Conservation (phyloP, 164 flowering plant species). For the Sedum album region DNA sequence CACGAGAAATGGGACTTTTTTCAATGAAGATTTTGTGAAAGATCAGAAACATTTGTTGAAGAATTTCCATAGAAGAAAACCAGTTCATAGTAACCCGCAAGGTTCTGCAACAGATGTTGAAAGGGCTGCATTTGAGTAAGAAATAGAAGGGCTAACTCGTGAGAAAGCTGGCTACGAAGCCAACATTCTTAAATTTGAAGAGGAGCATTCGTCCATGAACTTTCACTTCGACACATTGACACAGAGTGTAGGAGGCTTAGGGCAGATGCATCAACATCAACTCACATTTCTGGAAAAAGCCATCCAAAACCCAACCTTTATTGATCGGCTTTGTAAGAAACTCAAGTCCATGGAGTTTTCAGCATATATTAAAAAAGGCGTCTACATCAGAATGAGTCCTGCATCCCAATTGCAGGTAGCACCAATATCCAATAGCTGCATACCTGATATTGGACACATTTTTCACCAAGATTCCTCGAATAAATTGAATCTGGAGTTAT, state of each 20-base stretch:
- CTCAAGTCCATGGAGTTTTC: conserved; percentile 59
- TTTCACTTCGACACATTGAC: conserved; percentile 51
- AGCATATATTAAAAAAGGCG: conserved; percentile 72
- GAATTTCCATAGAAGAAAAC: conserved; percentile 82
- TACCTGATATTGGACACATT: conserved; percentile 39
- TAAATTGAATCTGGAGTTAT: conserved; percentile 68
- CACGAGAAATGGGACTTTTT: conserved; percentile 95
- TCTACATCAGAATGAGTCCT: conserved; percentile 37
- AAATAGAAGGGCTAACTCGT: conserved; percentile 62
- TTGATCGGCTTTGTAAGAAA: conserved; percentile 52
- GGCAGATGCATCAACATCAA: conserved; percentile 59
- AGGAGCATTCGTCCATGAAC: conserved; percentile 46
- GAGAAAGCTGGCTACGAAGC: conserved; percentile 56
- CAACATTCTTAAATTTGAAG: conserved; percentile 35
- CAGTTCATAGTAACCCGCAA: conserved; percentile 79
- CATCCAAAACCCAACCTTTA: conserved; percentile 49
- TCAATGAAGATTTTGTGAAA: conserved; percentile 78
- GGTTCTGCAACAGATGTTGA: conserved; percentile 60
- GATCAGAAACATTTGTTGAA: conserved; percentile 87
- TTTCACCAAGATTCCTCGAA: conserved; percentile 54
- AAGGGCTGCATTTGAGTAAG: conserved; percentile 74
- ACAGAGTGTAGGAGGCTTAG: conserved; percentile 39
- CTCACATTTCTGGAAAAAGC: conserved; percentile 44
- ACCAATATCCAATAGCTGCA: conserved; percentile 44
- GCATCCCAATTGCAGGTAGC: conserved; percentile 37